These are phyloP conservation scores for Erodium moschatum DNA, from an alignment of 441 rosid species.

Conservation along the genomic window DNA sequence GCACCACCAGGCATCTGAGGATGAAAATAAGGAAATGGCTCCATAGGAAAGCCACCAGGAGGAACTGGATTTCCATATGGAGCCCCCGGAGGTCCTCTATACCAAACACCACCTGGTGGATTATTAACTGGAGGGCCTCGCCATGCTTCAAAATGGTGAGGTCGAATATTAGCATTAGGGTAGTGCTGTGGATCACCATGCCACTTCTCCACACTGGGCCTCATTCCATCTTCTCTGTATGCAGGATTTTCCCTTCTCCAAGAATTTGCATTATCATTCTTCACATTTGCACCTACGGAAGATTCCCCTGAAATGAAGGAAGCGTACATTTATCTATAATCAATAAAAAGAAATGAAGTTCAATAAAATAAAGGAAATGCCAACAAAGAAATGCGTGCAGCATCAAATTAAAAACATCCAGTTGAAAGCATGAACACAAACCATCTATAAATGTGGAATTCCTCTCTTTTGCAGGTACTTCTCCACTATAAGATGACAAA, in stretches of 20 bases:
- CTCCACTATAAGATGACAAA: conserved; percentile 44
- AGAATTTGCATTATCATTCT: conserved; percentile 36
- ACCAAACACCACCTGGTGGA: conserved; percentile 86
- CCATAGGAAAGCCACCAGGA: conserved; percentile 76
- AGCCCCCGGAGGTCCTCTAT: conserved; percentile 63
- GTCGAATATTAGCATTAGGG: conserved; percentile 47
- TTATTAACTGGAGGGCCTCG: conserved; percentile 71
- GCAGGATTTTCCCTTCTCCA: conserved; percentile 62
- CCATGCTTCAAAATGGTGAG: conserved; percentile 70
- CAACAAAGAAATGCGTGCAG: not conserved
- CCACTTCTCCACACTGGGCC: conserved; percentile 57
- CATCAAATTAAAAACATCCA: not conserved
- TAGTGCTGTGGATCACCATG: conserved; percentile 48
- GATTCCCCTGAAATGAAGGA: conserved; percentile 32
- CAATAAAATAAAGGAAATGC: not conserved
- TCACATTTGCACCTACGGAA: conserved; percentile 30
- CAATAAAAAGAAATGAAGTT: not conserved
- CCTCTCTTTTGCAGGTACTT: conserved; percentile 35
- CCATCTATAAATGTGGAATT: conserved; percentile 38
- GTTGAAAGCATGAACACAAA: conserved; percentile 27
- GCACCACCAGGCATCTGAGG: conserved; percentile 50
- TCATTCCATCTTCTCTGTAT: conserved; percentile 50
- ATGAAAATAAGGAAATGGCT: conserved; percentile 71
- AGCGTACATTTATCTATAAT: not conserved
- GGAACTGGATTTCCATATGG: conserved; percentile 68